Evolutionary conservation across 495 filamentous ascomycete genomes (phyloP), one percentile per base, ranked within the genome.

Genomic region (Xylaria nigripes): DNA sequence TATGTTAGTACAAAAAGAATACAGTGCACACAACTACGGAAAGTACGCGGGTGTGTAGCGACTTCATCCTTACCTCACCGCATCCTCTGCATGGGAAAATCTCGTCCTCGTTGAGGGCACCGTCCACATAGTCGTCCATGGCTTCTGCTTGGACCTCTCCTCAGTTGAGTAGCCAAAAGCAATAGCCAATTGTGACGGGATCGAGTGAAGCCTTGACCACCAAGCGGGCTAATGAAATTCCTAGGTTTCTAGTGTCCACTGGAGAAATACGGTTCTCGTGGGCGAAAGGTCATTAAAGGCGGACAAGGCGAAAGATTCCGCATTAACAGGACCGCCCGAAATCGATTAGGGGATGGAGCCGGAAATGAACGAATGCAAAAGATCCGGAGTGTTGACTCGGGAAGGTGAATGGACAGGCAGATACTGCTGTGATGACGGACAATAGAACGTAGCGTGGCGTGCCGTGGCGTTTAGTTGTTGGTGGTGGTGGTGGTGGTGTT

Each of bases 41-140:
- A 12, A 16, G 29, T 9, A 15, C 16, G 12, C 25, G 13, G 19
- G 22, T 43, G 25, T 12, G 13, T 34, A 7, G 32, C 18, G 24
- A 21, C 27, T 24, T 22, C 24, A 36, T 42, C 60, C 73, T 58
- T 79, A 95, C 91, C 79, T 96, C 89, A 71, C 92, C 92, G 74
- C 93, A 98, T 40, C 92, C 93, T 79, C 96, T 96, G 77, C 93
- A 98, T 38, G 90, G 90, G 65, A 86, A 95, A 51, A 86, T 76
- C 69, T 98, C 93, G 52, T 96, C 92, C 55, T 86, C 82, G 54
- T 96, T 90, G 77, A 91, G 81, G 42, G 85, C 84, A 67, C 82
- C 86, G 55, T 94, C 90, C 54, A 89, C 79, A 65, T 86, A 88
- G 52, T 80, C 82, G 38, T 80, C 77, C 71, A 76, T 74, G 59